Base-by-base conservation (phyloP, 148 eudicot species). In the Polygonum aviculare region DNA sequence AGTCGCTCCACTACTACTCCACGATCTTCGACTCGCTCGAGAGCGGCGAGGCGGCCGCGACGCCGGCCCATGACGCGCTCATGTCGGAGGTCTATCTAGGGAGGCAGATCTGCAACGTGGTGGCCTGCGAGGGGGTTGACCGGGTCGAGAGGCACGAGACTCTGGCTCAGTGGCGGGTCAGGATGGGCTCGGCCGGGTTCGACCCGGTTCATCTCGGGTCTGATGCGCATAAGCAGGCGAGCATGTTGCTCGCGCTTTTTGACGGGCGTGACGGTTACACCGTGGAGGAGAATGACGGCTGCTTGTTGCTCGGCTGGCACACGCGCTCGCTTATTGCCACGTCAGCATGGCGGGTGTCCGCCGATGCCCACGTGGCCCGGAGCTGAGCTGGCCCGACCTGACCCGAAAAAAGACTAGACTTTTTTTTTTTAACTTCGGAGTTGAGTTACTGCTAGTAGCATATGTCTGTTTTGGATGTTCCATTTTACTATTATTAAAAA, bases 21-120 rank as follows among this genome's bases (percentile, higher is more conserved):
- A 88, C 96, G 18, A 81, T 94, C 91, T 94, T 94, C 31, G 98
- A 94, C 77, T 94, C 98, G 73, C 69, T 94, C 12, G 96, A 94
- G 78, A 83, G 78, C 4, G 12, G 59, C 73, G 36, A 54, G 48
- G 39, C 73, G 1, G 22, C 45, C 59, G 52, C 26, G 48, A 15
- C 73, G 55, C 21, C 77, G 12, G 86, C 72, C 54, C 86, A 90
- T 39, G 93, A 92, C 73, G 71, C 90, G 81, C 75, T 81, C 83
- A 92, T 94, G 98, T 83, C 97, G 15, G 98, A 94, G 84, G 84
- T 88, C 22, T 94, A 90, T 31, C 18, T 94, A 5, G 98, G 97
- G 31, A 60, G 90, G 69, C 98, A 94, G 87, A 92, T 94, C 33
- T 90, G 97, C 78, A 92, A 94, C 86, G 91, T 94, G 77, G 96